Conservation (phyloP, 805 yeast genomes). For the Wickerhamiella kurtzmanii region DNA sequence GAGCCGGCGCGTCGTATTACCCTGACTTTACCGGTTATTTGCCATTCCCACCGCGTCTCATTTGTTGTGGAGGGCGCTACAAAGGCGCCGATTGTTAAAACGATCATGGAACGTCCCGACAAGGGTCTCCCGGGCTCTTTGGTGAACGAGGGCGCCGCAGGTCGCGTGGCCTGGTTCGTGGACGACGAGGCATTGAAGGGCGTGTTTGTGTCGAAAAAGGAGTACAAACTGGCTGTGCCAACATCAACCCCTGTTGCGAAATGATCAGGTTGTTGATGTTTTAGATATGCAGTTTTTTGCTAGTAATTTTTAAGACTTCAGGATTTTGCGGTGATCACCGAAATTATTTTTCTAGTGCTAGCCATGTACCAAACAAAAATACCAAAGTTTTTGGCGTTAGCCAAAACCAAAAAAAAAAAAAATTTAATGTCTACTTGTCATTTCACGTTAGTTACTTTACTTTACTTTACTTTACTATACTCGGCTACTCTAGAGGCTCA, state of each 20-base stretch:
- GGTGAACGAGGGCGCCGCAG: constrained; percentile 93
- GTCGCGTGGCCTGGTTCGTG: constrained; percentile 93
- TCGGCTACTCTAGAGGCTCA: constrained; percentile 40
- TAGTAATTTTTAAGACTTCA: too few species aligned
- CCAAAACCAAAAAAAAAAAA: too few species aligned
- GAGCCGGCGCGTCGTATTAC: constrained; percentile 82
- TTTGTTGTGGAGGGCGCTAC: constrained; percentile 95
- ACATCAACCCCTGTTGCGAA: background rate
- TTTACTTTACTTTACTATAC: background rate
- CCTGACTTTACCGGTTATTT: constrained; percentile 82
- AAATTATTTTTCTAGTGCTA: too few species aligned
- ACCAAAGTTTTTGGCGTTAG: too few species aligned
- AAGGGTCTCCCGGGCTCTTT: constrained; percentile 89
- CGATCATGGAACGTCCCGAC: constrained; percentile 92
- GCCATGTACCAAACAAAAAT: too few species aligned
- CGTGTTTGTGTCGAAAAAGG: constrained; percentile 57
- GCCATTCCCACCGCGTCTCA: constrained; percentile 83
- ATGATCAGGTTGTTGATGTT: too few species aligned
- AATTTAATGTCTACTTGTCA: too few species aligned
- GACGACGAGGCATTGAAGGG: constrained; percentile 85
- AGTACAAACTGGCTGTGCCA: constrained; percentile 44
- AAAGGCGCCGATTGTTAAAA: constrained; percentile 82
- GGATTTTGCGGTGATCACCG: too few species aligned
- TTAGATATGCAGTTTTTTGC: too few species aligned
- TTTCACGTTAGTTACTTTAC: too few species aligned